Evolutionary conservation across 768 basidiomycete species (phyloP).

Genomic region (Lactarius indigo): DNA sequence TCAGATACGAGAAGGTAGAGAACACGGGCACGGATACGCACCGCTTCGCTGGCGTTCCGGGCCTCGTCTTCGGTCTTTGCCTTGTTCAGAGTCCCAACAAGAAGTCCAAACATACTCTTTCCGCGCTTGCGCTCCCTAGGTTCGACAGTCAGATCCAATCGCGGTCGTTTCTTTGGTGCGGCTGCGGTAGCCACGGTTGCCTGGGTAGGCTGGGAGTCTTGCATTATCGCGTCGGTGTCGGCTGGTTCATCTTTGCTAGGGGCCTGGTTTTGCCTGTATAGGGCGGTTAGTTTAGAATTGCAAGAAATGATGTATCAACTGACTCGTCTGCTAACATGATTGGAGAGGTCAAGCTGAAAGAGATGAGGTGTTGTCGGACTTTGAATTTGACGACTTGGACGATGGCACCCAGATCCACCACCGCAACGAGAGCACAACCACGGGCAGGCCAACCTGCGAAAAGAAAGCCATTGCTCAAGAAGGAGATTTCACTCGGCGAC

Average conservation of each 20-base stretch:
- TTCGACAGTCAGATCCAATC: conserved; percentile 59
- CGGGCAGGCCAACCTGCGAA: conserved; percentile 2
- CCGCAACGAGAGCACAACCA: not conserved
- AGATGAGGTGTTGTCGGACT: conserved; percentile 11
- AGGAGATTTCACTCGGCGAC: conserved; percentile 34
- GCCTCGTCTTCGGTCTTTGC: conserved; percentile 86
- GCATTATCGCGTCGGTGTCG: conserved; percentile 26
- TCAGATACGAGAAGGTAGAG: not conserved
- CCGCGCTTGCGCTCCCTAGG: conserved; percentile 73
- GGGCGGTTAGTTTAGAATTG: not conserved
- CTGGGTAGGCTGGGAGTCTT: conserved; percentile 27
- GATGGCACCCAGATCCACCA: conserved; percentile 21
- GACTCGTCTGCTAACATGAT: conserved; percentile 27
- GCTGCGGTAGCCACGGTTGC: conserved; percentile 31
- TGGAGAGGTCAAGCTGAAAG: conserved; percentile 13
- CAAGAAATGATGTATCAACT: conserved; percentile 11
- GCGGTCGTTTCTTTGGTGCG: conserved; percentile 58
- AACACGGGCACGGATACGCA: conserved; percentile 32
- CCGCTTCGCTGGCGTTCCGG: conserved; percentile 81
- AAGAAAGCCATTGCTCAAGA: conserved; percentile 32
- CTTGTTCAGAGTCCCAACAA: conserved; percentile 80
- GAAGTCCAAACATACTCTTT: conserved; percentile 83
- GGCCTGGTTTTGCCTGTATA: conserved; percentile 4
- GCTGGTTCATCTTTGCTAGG: conserved; percentile 8
- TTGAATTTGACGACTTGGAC: conserved; percentile 11